phyloP scores from a whole-genome alignment of 225 moss, liverwort and hornwort species.

The Bryum argenteum region DNA sequence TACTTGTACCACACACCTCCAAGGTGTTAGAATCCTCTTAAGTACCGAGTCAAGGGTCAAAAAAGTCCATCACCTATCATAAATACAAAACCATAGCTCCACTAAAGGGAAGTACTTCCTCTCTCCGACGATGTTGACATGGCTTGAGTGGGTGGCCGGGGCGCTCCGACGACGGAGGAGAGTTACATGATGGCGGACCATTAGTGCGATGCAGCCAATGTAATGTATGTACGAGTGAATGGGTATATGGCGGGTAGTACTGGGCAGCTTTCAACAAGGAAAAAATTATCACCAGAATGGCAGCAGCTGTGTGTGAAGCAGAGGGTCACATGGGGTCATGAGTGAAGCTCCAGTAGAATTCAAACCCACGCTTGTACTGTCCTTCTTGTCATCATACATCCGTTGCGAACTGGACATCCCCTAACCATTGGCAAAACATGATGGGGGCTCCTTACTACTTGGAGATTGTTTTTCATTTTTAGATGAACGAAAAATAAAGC shows the following conservation, averaged over 20 bases:
- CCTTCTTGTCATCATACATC: no score
- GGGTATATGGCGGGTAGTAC: neutral
- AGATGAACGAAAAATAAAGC: no score
- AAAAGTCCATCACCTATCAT: no score
- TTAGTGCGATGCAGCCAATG: neutral
- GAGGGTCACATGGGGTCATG: constrained; percentile 11
- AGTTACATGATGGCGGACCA: neutral
- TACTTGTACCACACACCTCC: no score
- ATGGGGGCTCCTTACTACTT: no score
- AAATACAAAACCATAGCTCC: no score
- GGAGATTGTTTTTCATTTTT: no score
- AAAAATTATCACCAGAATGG: neutral
- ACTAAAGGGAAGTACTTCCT: neutral
- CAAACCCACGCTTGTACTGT: no score
- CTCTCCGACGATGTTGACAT: neutral
- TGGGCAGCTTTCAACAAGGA: neutral
- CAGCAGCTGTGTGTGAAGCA: neutral
- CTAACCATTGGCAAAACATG: no score
- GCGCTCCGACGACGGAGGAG: neutral
- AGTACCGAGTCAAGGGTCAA: no score
- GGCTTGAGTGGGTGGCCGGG: neutral
- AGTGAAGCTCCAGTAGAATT: neutral
- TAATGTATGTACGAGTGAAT: neutral
- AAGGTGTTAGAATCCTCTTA: no score
- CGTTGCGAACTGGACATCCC: no score